Evolutionary conservation across 352 stramenopile genomes (phyloP).

Genomic region (Phytopythium montanum): DNA sequence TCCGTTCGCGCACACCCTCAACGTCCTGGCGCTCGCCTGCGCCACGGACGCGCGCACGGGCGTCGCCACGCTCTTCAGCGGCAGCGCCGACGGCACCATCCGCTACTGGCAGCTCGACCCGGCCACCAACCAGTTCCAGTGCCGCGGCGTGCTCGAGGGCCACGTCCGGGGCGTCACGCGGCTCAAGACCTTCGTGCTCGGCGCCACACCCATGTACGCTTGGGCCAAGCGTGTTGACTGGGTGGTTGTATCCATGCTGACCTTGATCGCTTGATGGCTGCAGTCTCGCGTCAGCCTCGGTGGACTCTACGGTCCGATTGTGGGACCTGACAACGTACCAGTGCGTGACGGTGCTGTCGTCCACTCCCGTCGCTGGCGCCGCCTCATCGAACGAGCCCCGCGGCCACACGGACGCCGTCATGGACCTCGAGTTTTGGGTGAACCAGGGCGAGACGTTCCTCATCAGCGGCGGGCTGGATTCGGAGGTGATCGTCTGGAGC

Average conservation of each 20-base stretch:
- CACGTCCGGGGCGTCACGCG: slow-evolving; percentile 77
- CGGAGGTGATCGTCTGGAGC: slow-evolving; percentile 83
- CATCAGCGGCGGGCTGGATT: slow-evolving; percentile 76
- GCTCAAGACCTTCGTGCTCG: slow-evolving; percentile 80
- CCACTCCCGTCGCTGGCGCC: neutral
- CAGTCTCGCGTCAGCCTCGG: slow-evolving; percentile 72
- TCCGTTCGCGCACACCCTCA: slow-evolving; percentile 73
- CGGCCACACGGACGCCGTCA: slow-evolving; percentile 78
- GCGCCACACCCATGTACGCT: slow-evolving; percentile 45
- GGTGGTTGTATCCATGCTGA: neutral
- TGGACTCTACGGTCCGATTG: slow-evolving; percentile 77
- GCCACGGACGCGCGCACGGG: slow-evolving; percentile 56
- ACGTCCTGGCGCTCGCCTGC: slow-evolving; percentile 66
- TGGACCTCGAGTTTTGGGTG: slow-evolving; percentile 87
- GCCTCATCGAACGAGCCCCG: slow-evolving; percentile 35
- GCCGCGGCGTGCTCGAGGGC: slow-evolving; percentile 65
- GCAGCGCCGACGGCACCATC: slow-evolving; percentile 68
- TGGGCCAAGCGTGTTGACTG: too few relatives aligned
- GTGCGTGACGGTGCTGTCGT: slow-evolving; percentile 74
- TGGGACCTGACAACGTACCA: slow-evolving; percentile 83
- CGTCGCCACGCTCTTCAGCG: slow-evolving; percentile 74
- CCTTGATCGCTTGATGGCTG: neutral
- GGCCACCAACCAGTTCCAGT: slow-evolving; percentile 68
- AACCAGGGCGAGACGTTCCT: slow-evolving; percentile 85
- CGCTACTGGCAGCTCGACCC: slow-evolving; percentile 82